phyloP scores from a whole-genome alignment of 2,329 filamentous ascomycete genomes.

The Fusarium acutatum region DNA sequence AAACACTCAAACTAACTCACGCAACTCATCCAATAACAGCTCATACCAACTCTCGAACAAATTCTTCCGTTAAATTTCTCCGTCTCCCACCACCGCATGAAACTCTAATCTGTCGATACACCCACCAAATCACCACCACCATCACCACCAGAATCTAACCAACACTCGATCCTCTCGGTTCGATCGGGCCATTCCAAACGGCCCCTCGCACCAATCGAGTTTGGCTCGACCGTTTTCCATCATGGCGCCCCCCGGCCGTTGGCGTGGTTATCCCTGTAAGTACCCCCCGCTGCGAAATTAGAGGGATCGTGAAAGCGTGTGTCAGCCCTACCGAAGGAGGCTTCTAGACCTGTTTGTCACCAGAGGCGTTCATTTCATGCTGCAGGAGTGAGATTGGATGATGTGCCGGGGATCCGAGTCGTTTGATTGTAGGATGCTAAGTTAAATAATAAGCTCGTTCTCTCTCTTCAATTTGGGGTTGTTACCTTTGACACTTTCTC shows the following conservation, averaged over 20 bases:
- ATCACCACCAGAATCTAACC: not conserved
- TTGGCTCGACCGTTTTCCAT: conserved; percentile 14
- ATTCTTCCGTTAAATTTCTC: not conserved
- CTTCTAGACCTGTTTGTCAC: conserved; percentile 24
- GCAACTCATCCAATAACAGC: not conserved
- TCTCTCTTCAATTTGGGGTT: not conserved
- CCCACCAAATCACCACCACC: not conserved
- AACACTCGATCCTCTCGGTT: conserved; percentile 9
- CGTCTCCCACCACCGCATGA: not conserved
- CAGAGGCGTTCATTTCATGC: not conserved
- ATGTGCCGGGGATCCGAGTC: conserved; percentile 9
- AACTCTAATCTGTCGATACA: not conserved
- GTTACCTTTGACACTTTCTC: not conserved
- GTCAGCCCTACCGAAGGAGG: conserved; percentile 41
- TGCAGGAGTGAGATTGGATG: conserved; percentile 26
- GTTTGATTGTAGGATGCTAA: not conserved
- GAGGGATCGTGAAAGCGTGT: conserved; percentile 32
- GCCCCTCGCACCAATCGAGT: conserved; percentile 6
- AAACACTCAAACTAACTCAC: too few relatives aligned
- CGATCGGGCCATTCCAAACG: conserved; percentile 32
- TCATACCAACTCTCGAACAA: not conserved
- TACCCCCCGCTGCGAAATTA: conserved; percentile 35
- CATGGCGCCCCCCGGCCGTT: conserved; percentile 9
- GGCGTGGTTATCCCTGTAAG: not conserved
- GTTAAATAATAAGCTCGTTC: not conserved